These are phyloP conservation scores for Pinus albicaulis DNA, from an alignment of 75 land plant genomes.

Conservation along the genomic window DNA sequence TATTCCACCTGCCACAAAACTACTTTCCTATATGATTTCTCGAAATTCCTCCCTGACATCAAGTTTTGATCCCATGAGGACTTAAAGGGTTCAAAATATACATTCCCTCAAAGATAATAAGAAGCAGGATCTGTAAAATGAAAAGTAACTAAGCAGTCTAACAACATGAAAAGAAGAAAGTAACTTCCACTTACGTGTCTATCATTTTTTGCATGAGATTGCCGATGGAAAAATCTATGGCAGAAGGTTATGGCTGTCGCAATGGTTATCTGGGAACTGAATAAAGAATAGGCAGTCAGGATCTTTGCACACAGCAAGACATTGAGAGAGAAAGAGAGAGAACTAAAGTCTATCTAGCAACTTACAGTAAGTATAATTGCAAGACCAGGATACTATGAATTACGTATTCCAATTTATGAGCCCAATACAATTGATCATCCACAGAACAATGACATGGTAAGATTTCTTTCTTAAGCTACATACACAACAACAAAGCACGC, in stretches of 20 bases:
- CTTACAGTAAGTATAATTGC: background rate
- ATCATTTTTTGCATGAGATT: constrained; percentile 45
- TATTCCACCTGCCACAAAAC: background rate
- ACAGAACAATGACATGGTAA: too few relatives aligned
- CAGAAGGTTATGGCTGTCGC: constrained; percentile 46
- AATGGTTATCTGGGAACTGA: constrained; percentile 39
- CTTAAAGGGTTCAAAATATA: background rate
- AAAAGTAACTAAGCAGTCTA: background rate
- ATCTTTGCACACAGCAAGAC: background rate
- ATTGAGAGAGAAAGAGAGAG: background rate
- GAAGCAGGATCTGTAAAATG: background rate
- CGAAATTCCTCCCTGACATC: background rate
- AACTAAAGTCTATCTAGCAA: background rate
- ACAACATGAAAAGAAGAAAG: background rate
- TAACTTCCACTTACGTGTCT: constrained; percentile 29
- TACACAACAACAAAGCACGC: background rate
- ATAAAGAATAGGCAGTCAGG: background rate
- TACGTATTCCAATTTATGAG: too few relatives aligned
- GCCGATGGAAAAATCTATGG: constrained; percentile 43
- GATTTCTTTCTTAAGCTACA: too few relatives aligned
- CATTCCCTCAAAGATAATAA: background rate
- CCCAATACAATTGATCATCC: too few relatives aligned
- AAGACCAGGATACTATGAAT: too few relatives aligned
- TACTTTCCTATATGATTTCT: background rate
- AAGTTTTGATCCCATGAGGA: background rate